Base-by-base conservation (phyloP, 768 basidiomycete genomes). In the Trametes coccinea region DNA sequence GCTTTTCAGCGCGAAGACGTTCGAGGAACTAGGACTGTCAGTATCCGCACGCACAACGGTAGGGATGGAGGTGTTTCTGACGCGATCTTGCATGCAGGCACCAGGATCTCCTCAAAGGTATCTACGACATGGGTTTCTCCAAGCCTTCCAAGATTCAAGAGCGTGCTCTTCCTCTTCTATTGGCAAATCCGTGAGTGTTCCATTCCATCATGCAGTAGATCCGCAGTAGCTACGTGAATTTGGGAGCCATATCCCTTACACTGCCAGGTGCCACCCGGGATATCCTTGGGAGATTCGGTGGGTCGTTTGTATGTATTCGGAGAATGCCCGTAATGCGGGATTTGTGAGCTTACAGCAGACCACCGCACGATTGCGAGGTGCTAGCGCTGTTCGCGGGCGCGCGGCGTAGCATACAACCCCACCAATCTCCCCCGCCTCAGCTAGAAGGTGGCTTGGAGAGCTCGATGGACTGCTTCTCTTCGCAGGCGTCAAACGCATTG, bases 131-230 rank as follows among this genome's bases (percentile, higher is more conserved):
- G 85, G 93, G 93, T 22, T 99, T 98, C 75, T 90, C 92, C 54
- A 97, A 95, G 74, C 97, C 97, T 7, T 98, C 95, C 34, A 98
- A 98, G 78, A 98, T 99, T 66, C 97, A 99, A 78, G 96, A 98
- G 79, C 88, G 91, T 64, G 97, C 97, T 17, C 79, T 98, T 6
- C 97, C 97, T 1, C 81, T 99, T 29, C 82, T 98, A 34, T 85
- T 99, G 8, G 72, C 85, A 53, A 89, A 96, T 70, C 97, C 96
- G 95, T 97, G 69, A 68, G 89, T 78, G 11, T 11, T 29, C 13
- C 30, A 54, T 39, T 41, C 22, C 11, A 8, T 44, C 14, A 33
- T 8, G 11, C 5, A 31, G 39, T 6, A 4, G 22, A 17, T 7
- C 4, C 31, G 41, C 41, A 14, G 14, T 14, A 5, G 9, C 29